A percentile compares a stretch with the other conserved stretches of the same genome.
Conservation (phyloP, 116 monocot species). For the Dioscorea cayenensis region DNA sequence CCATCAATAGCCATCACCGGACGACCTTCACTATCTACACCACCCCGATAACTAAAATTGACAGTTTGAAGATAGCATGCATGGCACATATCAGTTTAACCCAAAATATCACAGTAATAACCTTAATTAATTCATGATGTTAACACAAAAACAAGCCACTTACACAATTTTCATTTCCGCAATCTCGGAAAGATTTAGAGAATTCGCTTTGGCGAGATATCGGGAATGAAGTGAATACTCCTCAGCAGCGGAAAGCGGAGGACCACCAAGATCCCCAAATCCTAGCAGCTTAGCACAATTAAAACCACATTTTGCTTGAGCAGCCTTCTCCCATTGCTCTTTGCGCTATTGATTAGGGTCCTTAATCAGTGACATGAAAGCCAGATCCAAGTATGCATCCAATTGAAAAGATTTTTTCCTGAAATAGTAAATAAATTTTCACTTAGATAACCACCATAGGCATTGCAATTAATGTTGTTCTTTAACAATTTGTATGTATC, state of each 20-base stretch:
- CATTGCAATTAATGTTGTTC: too few relatives aligned
- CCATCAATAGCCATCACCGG: slow-evolving; percentile 96
- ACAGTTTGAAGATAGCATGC: neutral
- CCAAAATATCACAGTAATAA: neutral
- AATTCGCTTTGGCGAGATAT: slow-evolving; percentile 97
- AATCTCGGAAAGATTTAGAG: slow-evolving; percentile 86
- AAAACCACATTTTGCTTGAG: slow-evolving; percentile 68
- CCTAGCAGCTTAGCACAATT: slow-evolving; percentile 82
- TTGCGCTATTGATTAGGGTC: slow-evolving; percentile 74
- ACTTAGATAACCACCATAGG: too few relatives aligned
- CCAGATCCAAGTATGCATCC: slow-evolving; percentile 66
- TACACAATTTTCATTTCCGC: slow-evolving; percentile 99
- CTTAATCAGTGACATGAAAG: slow-evolving; percentile 72
- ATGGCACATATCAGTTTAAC: neutral
- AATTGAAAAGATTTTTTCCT: slow-evolving; percentile 51
- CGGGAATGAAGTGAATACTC: slow-evolving; percentile 98
- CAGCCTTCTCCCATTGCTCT: slow-evolving; percentile 85
- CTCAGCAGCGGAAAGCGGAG: slow-evolving; percentile 86
- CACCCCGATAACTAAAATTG: slow-evolving; percentile 86
- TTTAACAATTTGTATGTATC: too few relatives aligned
- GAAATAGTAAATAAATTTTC: neutral
- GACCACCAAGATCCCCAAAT: slow-evolving; percentile 95
- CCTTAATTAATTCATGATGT: neutral
- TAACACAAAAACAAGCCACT: slow-evolving; percentile 16
- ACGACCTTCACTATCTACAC: slow-evolving; percentile 83